A percentile compares a stretch with the other conserved stretches of the same genome.
These are phyloP conservation scores for Pichia terricola DNA, from an alignment of 1,139 yeast genomes.

Conservation along the genomic window DNA sequence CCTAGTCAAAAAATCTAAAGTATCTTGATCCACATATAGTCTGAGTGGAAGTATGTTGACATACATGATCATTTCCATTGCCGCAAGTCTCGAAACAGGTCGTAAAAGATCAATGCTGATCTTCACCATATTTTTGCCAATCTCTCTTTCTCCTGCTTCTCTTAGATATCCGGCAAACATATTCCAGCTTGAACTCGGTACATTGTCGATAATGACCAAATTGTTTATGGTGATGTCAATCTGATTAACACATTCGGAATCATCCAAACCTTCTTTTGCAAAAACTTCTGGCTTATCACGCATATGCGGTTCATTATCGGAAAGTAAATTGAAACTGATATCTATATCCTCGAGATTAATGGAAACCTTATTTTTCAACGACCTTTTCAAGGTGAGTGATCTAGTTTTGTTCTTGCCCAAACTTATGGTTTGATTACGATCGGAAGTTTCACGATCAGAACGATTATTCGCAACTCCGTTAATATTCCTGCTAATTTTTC, in stretches of 20 bases:
- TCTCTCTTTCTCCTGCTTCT: conserved; percentile 59
- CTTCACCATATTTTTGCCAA: conserved; percentile 56
- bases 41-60: conserved; percentile 62
- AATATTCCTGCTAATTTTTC: conserved; percentile 39
- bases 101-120: conserved; percentile 49
- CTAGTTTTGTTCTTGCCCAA: conserved; percentile 26
- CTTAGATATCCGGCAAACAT: conserved; percentile 67
- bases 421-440: conserved; percentile 13
- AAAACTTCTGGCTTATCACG: conserved; percentile 15
- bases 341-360: conserved; percentile 48
- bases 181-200: conserved; percentile 87
- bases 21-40: conserved; percentile 86
- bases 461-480: conserved; percentile 1
- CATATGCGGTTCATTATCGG: conserved; percentile 35
- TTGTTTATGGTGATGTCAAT: conserved; percentile 38
- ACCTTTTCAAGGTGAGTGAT: conserved; percentile 49
- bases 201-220: conserved; percentile 62
- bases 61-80: conserved; percentile 57
- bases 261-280: conserved; percentile 24
- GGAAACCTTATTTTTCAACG: conserved; percentile 51
- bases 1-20: conserved; percentile 71
- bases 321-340: conserved; percentile 36
- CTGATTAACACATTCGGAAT: conserved; percentile 40
- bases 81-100: conserved; percentile 55
- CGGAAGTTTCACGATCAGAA: not conserved